Base-by-base conservation (phyloP, 257 asterid genomes). In the Solanum infundibuliforme region DNA sequence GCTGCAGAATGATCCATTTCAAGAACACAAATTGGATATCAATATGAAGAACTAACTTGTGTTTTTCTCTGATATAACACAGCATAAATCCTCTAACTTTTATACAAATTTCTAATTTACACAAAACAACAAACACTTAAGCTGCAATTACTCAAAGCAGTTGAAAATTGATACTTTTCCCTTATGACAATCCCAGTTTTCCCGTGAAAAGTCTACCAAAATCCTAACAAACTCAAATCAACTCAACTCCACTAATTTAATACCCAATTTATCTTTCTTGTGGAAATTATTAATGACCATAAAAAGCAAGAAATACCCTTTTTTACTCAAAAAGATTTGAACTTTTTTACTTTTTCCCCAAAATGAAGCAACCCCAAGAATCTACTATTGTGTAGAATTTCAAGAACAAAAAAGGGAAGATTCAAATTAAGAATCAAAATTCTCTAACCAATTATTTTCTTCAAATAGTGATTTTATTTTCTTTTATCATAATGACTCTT, bases 1-100 rank as follows among this genome's bases (percentile, higher is more conserved):
- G 90, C 91, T 86, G 90, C 90, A 86, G 92, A 88, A 83, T 83
- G 89, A 91, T 94, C 94, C 99, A 96, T 96, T 92, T 90, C 91
- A 88, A 88, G 58, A 85, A 85, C 79, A 86, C 87, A 83, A 91
- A 88, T 16, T 69, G 75, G 87, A 89, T 89, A 88, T 85, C 32
- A 90, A 90, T 34, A 48, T 36, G 46, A 85, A 31, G 48, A 85
- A 52, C 81, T 55, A 48, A 76, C 62, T 87, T 58, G 25, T 36
- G 23, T 87, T 87, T 88, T 84, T 88, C 87, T 27, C 79, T 86
- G 85, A 82, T 73, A 48, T 48, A 68, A 85, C 82, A 66, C 32
- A 86, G 77, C 27, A 52, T 48, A 69, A 43, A 38, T 27, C 36
- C 83, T 20, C 14, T 35, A 35, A 8, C 25, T 41, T 36, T 72